These are phyloP conservation scores for Salicornia ramosissima DNA, from an alignment of 148 eudicot species.

Conservation along the genomic window DNA sequence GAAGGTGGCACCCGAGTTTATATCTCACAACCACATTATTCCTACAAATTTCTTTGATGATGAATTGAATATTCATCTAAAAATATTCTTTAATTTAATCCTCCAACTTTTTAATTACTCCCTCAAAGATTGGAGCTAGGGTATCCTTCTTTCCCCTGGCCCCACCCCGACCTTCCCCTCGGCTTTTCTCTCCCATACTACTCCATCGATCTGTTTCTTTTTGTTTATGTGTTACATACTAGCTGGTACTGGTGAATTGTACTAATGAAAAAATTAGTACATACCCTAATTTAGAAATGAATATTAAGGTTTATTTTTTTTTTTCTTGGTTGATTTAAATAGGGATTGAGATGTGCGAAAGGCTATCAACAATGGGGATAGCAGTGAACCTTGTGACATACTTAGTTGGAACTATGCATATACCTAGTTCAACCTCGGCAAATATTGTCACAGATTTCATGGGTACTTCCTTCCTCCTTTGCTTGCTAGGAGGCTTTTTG, in stretches of 20 bases:
- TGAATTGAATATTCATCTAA: not conserved
- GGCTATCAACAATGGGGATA: slow-evolving; percentile 96
- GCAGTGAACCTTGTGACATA: slow-evolving; percentile 95
- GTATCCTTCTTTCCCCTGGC: too few relatives aligned
- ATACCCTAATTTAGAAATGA: too few relatives aligned
- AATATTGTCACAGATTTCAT: slow-evolving; percentile 80
- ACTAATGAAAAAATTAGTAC: too few relatives aligned
- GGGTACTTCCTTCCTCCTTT: slow-evolving; percentile 84
- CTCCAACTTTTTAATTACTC: not conserved
- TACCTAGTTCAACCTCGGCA: slow-evolving; percentile 73
- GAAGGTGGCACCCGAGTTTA: not conserved
- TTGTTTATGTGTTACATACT: too few relatives aligned
- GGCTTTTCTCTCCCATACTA: not conserved
- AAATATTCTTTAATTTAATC: not conserved
- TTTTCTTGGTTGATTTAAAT: slow-evolving; percentile 4
- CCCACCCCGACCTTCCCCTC: too few relatives aligned
- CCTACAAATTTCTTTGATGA: not conserved
- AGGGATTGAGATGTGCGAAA: slow-evolving; percentile 85
- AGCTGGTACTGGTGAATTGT: too few relatives aligned
- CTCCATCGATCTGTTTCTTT: too few relatives aligned
- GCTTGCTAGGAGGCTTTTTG: slow-evolving; percentile 78
- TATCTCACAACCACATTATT: not conserved
- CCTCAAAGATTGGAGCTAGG: slow-evolving; percentile 17
- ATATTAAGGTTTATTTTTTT: too few relatives aligned
- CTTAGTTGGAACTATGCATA: slow-evolving; percentile 67